Evolutionary conservation across 805 yeast genomes (phyloP).

Genomic region (Isabelozyma gotoi): DNA sequence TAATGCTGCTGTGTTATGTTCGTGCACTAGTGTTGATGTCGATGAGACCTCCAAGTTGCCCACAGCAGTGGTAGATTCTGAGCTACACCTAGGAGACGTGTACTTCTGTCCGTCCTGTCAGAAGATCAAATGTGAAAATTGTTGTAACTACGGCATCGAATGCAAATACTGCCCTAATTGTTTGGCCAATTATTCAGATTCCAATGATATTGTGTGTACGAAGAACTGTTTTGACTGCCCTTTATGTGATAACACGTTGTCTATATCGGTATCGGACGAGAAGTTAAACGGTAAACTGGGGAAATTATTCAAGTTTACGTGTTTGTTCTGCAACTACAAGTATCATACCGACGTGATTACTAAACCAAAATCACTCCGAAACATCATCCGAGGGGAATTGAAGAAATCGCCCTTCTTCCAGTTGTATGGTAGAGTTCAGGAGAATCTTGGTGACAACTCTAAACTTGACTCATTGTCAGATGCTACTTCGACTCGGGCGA

Average conservation of each 20-base stretch:
- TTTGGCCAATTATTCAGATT: conserved; percentile 31
- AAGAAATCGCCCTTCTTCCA: neutral
- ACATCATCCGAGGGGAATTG: conserved; percentile 13
- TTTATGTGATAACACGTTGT: conserved; percentile 25
- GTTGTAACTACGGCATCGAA: conserved; percentile 23
- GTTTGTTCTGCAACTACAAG: conserved; percentile 33
- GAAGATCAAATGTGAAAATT: conserved; percentile 22
- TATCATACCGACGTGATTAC: conserved; percentile 36
- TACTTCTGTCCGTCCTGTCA: conserved; percentile 41
- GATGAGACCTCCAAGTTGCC: neutral
- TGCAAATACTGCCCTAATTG: conserved; percentile 39
- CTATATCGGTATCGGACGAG: conserved; percentile 17
- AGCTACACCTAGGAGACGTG: conserved; percentile 19
- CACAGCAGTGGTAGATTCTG: neutral
- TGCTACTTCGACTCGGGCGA: no score
- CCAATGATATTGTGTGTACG: conserved; percentile 23
- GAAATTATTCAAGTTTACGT: conserved; percentile 38
- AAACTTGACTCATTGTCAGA: neutral
- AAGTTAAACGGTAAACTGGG: conserved; percentile 15
- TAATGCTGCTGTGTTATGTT: conserved; percentile 20
- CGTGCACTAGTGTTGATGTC: conserved; percentile 2
- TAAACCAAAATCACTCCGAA: conserved; percentile 40
- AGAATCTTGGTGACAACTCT: neutral
- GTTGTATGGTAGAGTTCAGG: neutral
- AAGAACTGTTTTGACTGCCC: conserved; percentile 44